Base-by-base conservation (phyloP, 495 filamentous ascomycete species). In the Cercophora scortea region DNA sequence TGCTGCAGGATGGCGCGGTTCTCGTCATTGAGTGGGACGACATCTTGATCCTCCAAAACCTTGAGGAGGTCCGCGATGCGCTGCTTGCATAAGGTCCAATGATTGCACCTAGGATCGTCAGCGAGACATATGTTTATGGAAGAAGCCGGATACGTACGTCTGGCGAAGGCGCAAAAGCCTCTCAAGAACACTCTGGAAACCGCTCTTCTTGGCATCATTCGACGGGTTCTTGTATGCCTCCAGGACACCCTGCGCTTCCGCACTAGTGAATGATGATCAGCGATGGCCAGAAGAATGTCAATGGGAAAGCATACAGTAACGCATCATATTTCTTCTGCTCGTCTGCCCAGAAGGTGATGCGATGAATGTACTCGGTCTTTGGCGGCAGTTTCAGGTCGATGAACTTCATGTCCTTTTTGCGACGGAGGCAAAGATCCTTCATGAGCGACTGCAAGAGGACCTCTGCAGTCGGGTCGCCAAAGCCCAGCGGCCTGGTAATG, bases 391-490 rank as follows among this genome's bases (percentile, higher is more conserved):
- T 83, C 11, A 96, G 70, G 56, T 96, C 88, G 42, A 96, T 76
- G 54, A 95, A 95, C 9, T 77, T 77, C 90, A 96, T 95, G 49
- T 90, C 84, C 67, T 96, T 96, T 57, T 84, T 83, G 25, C 91
- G 81, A 38, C 91, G 79, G 18, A 96, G 74, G 59, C 88, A 95
- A 32, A 95, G 78, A n/a, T 86, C 87, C 7, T 72, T 74, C 81
- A 94, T 93, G 42, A 96, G 72, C 2, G 82, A 77, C 60, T 91
- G 87, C 12, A 95, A 74, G 15, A 94, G 68, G 15, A 76, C 63
- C 41, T 79, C 83, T 17, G 85, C 71, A 3, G 61, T 45, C 11
- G 44, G 49, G 4, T 84, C 74, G 6, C 82, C 85, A 32, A 64
- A 52, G 10, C 73, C 79, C 7, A 96, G 72, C 9, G 87, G 88